Evolutionary conservation across 2,329 filamentous ascomycete genomes (phyloP).

Genomic region (Colletotrichum sp.): DNA sequence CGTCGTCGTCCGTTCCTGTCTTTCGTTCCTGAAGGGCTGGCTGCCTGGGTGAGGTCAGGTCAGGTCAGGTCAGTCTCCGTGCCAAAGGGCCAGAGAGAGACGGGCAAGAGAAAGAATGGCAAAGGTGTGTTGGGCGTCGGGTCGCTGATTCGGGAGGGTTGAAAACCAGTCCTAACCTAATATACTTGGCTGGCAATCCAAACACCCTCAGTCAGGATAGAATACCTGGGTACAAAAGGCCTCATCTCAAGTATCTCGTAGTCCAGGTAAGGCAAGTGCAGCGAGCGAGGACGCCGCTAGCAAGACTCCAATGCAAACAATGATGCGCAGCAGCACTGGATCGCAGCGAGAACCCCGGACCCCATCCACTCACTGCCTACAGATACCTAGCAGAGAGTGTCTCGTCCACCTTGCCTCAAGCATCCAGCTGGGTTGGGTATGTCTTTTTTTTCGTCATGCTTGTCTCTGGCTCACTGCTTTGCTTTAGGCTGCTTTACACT

Average conservation of each 20-base stretch:
- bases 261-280: neutral
- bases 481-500: neutral
- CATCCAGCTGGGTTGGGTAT: neutral
- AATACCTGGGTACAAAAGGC: neutral
- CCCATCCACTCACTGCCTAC: neutral
- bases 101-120: neutral
- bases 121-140: neutral
- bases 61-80: neutral
- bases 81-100: neutral
- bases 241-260: neutral
- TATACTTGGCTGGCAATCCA: neutral
- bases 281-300: neutral
- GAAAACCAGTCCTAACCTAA: neutral
- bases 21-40: neutral
- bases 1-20: neutral
- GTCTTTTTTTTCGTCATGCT: neutral
- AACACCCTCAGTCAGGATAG: neutral
- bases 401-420: neutral
- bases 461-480: neutral
- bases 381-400: neutral
- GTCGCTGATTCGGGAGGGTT: neutral
- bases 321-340: neutral
- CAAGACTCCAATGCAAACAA: neutral
- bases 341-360: neutral
- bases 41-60: neutral